These are phyloP conservation scores for Dendryphion nanum DNA, from an alignment of 2,329 filamentous ascomycete species.

Conservation along the genomic window DNA sequence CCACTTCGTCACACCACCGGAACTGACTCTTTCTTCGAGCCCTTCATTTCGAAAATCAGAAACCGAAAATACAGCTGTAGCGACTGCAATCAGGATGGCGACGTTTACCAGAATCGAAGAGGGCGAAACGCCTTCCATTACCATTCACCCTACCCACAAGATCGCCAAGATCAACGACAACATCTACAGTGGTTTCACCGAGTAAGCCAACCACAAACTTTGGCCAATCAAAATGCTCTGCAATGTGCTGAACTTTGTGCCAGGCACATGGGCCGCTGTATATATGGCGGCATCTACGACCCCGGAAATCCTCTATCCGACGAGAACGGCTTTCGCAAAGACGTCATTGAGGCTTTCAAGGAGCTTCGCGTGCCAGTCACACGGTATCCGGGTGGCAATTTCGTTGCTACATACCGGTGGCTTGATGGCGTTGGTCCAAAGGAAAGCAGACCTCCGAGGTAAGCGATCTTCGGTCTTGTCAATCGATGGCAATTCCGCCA, in stretches of 20 bases:
- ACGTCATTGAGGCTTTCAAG: slow-evolving; percentile 71
- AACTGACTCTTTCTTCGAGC: too few species aligned
- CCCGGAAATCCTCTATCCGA: slow-evolving; percentile 72
- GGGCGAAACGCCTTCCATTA: slow-evolving; percentile 61
- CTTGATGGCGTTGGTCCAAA: slow-evolving; percentile 74
- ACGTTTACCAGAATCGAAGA: slow-evolving; percentile 68
- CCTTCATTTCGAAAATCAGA: too few species aligned
- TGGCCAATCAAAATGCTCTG: slow-evolving; percentile 1
- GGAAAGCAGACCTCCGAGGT: slow-evolving; percentile 63
- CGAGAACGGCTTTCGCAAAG: slow-evolving; percentile 71
- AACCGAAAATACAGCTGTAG: too few species aligned
- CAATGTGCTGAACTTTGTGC: slow-evolving; percentile 19
- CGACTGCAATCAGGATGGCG: slow-evolving; percentile 55
- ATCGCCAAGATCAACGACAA: slow-evolving; percentile 75
- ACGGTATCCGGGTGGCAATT: slow-evolving; percentile 81
- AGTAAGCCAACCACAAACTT: slow-evolving; percentile 56
- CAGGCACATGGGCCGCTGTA: slow-evolving; percentile 85
- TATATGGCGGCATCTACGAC: slow-evolving; percentile 84
- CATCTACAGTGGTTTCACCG: slow-evolving; percentile 81
- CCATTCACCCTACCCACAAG: slow-evolving; percentile 62
- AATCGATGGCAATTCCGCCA: too few species aligned
- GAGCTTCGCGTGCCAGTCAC: slow-evolving; percentile 75
- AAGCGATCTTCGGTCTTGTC: slow-evolving; percentile 13
- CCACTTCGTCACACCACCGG: too few species aligned
- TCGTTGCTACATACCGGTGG: slow-evolving; percentile 84